phyloP scores from a whole-genome alignment of 352 stramenopile species.

The Globisporangium emineosum region DNA sequence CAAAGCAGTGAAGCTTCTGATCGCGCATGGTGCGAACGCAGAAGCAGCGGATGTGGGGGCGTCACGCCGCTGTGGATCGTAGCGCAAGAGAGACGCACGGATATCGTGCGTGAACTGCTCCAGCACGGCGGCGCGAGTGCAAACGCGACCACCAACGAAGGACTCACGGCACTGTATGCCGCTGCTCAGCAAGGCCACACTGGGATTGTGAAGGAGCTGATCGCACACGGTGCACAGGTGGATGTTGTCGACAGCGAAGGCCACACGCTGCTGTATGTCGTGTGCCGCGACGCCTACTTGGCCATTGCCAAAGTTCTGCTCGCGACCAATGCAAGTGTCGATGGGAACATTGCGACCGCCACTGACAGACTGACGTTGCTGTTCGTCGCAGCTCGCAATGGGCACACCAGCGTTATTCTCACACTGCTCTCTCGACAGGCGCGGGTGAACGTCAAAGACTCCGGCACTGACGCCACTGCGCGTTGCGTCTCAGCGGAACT shows the following conservation, averaged over 20 bases:
- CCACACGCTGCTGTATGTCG: not conserved
- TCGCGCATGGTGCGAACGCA: not conserved
- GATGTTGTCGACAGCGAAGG: not conserved
- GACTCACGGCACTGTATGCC: not conserved
- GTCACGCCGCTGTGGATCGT: slow-evolving; percentile 3
- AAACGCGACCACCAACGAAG: not conserved
- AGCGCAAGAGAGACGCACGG: not conserved
- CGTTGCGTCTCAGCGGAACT: not conserved
- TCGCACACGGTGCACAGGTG: not conserved
- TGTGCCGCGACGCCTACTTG: not conserved
- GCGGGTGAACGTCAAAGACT: not conserved
- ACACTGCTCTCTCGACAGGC: not conserved
- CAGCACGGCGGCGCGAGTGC: not conserved
- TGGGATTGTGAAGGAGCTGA: slow-evolving; percentile 8
- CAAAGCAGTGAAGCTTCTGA: not conserved
- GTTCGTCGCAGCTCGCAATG: slow-evolving; percentile 5
- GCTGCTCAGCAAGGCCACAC: not conserved
- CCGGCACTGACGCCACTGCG: not conserved
- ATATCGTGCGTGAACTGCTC: not conserved
- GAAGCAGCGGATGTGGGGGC: not conserved
- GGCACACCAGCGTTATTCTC: not conserved
- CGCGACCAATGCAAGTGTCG: not conserved
- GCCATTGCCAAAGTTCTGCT: not conserved
- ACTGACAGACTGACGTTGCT: not conserved
- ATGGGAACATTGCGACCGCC: not conserved